A percentile compares a stretch with the other conserved stretches of the same genome.
Conservation (phyloP, 1,284 basidiomycete species). For the Rhodotorula sp. region DNA sequence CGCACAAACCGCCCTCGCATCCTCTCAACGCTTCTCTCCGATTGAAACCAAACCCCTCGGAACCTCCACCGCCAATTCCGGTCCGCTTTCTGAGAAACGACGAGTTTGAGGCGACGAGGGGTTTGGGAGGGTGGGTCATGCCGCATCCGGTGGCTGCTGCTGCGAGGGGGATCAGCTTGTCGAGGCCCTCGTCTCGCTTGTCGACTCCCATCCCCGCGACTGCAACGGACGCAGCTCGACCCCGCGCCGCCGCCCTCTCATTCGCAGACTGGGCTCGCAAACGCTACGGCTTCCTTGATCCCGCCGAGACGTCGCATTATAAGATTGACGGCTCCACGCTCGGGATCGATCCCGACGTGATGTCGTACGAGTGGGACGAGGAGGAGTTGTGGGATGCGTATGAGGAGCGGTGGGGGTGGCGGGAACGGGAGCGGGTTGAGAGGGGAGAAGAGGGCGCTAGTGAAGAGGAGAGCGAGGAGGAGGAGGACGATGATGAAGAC, state of each 20-base stretch:
- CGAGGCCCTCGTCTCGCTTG: neutral
- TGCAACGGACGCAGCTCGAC: neutral
- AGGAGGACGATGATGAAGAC: no score
- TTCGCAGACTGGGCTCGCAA: neutral
- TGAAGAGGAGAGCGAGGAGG: neutral
- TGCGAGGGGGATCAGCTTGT: no score
- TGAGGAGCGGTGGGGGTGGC: neutral
- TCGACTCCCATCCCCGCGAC: neutral
- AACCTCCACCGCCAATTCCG: no score
- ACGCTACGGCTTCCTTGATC: neutral
- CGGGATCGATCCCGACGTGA: neutral
- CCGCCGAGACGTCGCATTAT: neutral
- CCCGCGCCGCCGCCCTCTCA: neutral
- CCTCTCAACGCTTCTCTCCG: conserved; percentile 4
- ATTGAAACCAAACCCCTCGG: neutral
- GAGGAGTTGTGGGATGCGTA: neutral
- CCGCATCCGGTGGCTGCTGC: neutral
- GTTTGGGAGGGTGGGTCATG: neutral
- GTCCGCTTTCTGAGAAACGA: neutral
- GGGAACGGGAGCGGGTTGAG: neutral
- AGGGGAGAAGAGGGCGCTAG: neutral
- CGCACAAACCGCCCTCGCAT: neutral
- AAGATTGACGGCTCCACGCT: neutral
- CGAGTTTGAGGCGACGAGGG: neutral
- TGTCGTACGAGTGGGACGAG: conserved; percentile 10